phyloP scores from a whole-genome alignment of 345 rosid species.

The Moricandia arvensis region DNA sequence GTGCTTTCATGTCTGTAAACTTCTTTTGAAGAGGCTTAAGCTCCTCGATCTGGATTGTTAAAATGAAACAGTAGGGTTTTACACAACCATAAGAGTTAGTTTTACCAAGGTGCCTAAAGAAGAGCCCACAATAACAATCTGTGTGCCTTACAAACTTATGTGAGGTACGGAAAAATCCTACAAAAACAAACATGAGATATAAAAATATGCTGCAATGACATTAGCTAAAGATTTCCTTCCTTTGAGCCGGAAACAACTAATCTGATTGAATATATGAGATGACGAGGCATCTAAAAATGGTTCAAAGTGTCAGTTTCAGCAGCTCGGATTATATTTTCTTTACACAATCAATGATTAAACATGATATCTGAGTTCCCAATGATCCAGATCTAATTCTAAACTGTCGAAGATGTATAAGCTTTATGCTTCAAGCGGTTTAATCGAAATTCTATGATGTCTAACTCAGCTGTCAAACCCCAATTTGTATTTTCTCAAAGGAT shows the following conservation, averaged over 20 bases:
- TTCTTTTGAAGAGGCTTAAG: constrained; percentile 69
- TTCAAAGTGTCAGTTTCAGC: constrained; percentile 1
- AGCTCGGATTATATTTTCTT: not conserved
- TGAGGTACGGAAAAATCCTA: not conserved
- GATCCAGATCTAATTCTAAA: not conserved
- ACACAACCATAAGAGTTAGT: not conserved
- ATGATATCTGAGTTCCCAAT: not conserved
- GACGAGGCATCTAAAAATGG: constrained; percentile 5
- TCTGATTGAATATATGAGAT: constrained; percentile 2
- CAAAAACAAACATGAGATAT: constrained; percentile 7
- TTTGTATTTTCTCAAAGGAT: not conserved
- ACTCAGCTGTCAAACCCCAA: not conserved
- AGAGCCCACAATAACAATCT: not conserved
- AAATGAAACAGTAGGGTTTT: constrained; percentile 17
- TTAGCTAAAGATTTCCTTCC: constrained; percentile 7
- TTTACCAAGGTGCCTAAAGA: not conserved
- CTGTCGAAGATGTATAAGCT: not conserved
- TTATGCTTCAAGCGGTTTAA: not conserved
- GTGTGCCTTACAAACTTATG: constrained; percentile 11
- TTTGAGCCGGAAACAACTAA: constrained; percentile 14
- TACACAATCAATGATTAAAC: not conserved
- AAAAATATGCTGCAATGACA: not conserved
- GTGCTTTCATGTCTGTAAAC: constrained; percentile 63
- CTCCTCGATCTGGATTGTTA: constrained; percentile 65
- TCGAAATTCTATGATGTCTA: not conserved